A percentile compares a stretch with the other conserved stretches of the same genome.
phyloP scores from a whole-genome alignment of 352 stramenopile genomes.

The Pythium aphanidermatum region DNA sequence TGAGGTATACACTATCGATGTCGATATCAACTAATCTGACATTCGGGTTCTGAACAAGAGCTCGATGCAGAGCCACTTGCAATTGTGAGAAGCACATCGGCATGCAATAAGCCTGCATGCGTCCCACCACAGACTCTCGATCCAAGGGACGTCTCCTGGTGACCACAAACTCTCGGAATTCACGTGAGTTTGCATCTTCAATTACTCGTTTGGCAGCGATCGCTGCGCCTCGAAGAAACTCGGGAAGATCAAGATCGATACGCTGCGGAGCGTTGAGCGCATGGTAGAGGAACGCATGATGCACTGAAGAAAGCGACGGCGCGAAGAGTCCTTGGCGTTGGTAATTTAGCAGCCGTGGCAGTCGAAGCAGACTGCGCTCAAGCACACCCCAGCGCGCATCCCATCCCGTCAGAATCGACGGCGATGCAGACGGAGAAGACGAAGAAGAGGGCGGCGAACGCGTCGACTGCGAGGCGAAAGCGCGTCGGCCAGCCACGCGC shows the following conservation, averaged over 20 bases:
- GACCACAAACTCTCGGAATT: not conserved
- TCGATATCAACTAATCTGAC: not conserved
- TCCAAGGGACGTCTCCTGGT: not conserved
- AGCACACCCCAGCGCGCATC: not conserved
- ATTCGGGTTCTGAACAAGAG: not conserved
- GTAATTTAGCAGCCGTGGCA: slow-evolving; percentile 3
- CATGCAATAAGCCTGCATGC: slow-evolving; percentile 13
- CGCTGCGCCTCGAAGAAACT: slow-evolving; percentile 9
- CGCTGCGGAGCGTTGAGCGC: slow-evolving; percentile 14
- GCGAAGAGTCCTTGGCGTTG: slow-evolving; percentile 4
- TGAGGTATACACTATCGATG: slow-evolving; percentile 6
- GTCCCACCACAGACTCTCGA: not conserved
- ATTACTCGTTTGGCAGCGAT: slow-evolving; percentile 3
- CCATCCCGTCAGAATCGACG: slow-evolving; percentile 4
- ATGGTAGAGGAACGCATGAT: slow-evolving; percentile 9
- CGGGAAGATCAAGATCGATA: slow-evolving; percentile 8
- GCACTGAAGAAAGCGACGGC: slow-evolving; percentile 8
- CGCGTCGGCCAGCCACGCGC: not conserved
- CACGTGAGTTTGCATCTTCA: slow-evolving; percentile 4
- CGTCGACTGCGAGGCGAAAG: not conserved
- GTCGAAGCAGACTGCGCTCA: not conserved
- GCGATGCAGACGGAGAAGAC: not conserved
- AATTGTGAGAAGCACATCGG: slow-evolving; percentile 7
- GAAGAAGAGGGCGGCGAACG: slow-evolving; percentile 1
- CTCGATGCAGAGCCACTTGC: not conserved